Base-by-base conservation (phyloP, 2,329 filamentous ascomycete genomes). In the Fusarium circinatum region DNA sequence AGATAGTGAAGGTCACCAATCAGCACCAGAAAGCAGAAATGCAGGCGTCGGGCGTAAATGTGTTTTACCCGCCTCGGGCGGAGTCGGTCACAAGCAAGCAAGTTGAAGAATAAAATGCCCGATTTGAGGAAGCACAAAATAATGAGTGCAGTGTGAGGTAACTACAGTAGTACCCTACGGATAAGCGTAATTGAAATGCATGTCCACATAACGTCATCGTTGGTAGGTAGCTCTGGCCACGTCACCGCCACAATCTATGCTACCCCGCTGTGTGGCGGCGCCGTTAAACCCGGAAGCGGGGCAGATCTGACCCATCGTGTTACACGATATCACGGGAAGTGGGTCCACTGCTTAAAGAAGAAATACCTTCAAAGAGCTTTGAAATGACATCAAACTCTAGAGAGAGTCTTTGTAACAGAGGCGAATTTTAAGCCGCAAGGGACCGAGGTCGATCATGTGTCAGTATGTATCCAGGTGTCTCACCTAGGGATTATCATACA, bases 181-280 rank as follows among this genome's bases (percentile, higher is more conserved):
- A 48, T 48, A 18, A 42, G 38, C 32, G 32, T 61, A 41, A 47
- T 52, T 39, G 30, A 38, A 57, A 36, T 38, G 20, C 8, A 28
- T 28, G 15, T 39, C 14, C 11, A 55, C 14, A 28, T 55, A 28
- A 55, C 51, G 51, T 55, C 51, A 55, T 28, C 39, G n/a, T 38
- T 41, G 24, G 36, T 26, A 60, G 34, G 36, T 26, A 60, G 32
- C 44, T 54, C 15, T 61, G 48, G n/a, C 26, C 61, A 69, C 71
- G 68, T 74, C 71, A 74, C 68, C 71, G 70, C 70, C 70, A 73
- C 70, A 73, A n/a, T 24, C 15, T 7, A 24, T n/a, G 14, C 17
- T 42, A 41, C 63, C 68, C 71, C 68, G 63, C 71, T 32, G 47
- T 75, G 71, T 74, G 71, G 71, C 71, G 71, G 60, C 48, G 32